Base-by-base conservation (phyloP, 257 asterid genomes). In the Gentiana macrophylla region DNA sequence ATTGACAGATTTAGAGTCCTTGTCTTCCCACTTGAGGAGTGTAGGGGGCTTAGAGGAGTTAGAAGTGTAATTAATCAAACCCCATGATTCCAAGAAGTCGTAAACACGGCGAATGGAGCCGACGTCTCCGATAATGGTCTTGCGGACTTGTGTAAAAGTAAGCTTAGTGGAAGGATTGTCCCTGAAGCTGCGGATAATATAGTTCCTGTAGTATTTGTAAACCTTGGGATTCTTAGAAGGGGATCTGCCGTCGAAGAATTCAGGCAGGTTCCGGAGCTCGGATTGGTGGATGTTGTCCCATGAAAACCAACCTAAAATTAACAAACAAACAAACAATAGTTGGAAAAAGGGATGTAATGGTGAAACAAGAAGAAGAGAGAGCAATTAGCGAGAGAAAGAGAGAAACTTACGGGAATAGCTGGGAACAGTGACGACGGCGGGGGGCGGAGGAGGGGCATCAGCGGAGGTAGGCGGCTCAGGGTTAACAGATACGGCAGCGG, bases 1-100 rank as follows among this genome's bases (percentile, higher is more conserved):
- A 11, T 80, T 37, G 13, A 72, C 37, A 32, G 82, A 67, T 62
- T 83, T 84, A 32, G 76, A 52, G 56, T 86, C 95, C 74, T 82
- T 86, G 45, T 90, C 96, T 65, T 89, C 97, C 94, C 84, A 82
- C 65, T 80, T 89, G 62, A 80, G 64, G 66, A 71, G 84, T 37
- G 80, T 1, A 38, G 59, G 33, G 32, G 57, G 8, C 56, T 76
- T 81, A 13, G 84, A 55, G 55, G 76, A 58, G 1, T 92, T 65
- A 48, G 81, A 77, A 12, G 81, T 32, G 71, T 83, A 81, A 72
- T 91, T 91, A 49, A 91, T 80, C 89, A 91, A 80, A 35, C 98
- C 98, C 98, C 97, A 87, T 35, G 86, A 59, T 64, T 91, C 97
- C 64, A 85, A 71, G 74, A 91, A 91, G 72, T 91, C 98, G 45